phyloP scores from a whole-genome alignment of 2,329 filamentous ascomycete species.

The Fusarium pilosicola region DNA sequence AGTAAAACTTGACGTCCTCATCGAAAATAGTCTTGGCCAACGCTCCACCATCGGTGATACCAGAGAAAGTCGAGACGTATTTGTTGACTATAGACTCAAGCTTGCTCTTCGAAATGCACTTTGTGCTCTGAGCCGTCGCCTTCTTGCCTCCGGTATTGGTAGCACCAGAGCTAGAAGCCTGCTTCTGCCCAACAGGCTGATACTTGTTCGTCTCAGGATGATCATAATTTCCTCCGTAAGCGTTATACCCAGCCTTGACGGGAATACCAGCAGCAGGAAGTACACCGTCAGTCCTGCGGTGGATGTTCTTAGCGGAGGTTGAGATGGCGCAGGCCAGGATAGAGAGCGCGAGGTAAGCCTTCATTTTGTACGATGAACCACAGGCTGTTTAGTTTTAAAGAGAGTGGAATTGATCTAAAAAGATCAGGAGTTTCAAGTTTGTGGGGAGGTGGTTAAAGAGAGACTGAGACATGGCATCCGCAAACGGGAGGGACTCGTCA shows the following conservation, averaged over 20 bases:
- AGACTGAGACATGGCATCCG: slow-evolving; percentile 10
- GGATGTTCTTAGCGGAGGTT: slow-evolving; percentile 13
- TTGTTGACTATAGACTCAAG: slow-evolving; percentile 33
- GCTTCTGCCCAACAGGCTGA: slow-evolving; percentile 14
- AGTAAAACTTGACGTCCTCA: slow-evolving; percentile 28
- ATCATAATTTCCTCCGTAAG: slow-evolving; percentile 29
- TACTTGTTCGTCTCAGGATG: slow-evolving; percentile 28
- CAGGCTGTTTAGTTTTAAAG: slow-evolving; percentile 17
- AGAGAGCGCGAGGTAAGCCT: slow-evolving; percentile 19
- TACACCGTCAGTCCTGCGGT: slow-evolving; percentile 4
- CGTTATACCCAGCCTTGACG: slow-evolving; percentile 23
- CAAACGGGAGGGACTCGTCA: background rate
- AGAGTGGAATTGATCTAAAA: slow-evolving; percentile 15
- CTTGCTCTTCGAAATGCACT: slow-evolving; percentile 19
- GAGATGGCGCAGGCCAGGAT: slow-evolving; percentile 28
- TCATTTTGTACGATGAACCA: slow-evolving; percentile 12
- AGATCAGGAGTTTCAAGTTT: slow-evolving; percentile 17
- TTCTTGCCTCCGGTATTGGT: background rate
- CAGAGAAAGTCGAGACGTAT: slow-evolving; percentile 30
- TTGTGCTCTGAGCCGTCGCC: background rate
- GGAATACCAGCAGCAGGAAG: slow-evolving; percentile 20
- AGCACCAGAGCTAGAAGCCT: background rate
- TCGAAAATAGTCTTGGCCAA: slow-evolving; percentile 20
- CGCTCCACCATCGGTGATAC: slow-evolving; percentile 32
- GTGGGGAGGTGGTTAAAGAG: slow-evolving; percentile 15